Evolutionary conservation across 1,139 yeast species (phyloP).

Genomic region (Sugiyamaella xylanicola): DNA sequence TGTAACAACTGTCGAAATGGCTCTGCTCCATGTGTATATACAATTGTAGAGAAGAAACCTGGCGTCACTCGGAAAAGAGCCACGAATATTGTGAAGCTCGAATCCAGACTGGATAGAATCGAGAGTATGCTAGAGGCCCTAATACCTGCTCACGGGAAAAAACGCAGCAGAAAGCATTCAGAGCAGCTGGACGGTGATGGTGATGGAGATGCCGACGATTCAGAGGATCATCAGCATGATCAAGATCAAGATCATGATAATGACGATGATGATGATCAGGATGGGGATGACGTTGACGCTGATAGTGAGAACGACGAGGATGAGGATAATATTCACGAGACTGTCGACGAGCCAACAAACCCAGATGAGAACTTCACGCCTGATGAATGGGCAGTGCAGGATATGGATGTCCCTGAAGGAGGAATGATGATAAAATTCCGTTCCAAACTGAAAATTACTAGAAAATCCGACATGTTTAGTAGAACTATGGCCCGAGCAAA

Average conservation of each 20-base stretch:
- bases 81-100: slow-evolving; percentile 37
- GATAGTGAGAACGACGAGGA: neutral
- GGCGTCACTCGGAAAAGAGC: slow-evolving; percentile 32
- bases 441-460: slow-evolving; percentile 10
- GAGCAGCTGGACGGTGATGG: slow-evolving; percentile 7
- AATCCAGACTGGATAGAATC: slow-evolving; percentile 39
- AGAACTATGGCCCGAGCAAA: slow-evolving; percentile 28
- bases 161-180: slow-evolving; percentile 9
- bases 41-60: slow-evolving; percentile 37
- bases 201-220: slow-evolving; percentile 17
- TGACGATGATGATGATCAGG: slow-evolving; percentile 5
- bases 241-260: slow-evolving; percentile 19
- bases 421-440: slow-evolving; percentile 23
- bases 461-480: slow-evolving; percentile 26
- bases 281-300: neutral
- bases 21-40: slow-evolving; percentile 40
- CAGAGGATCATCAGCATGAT: slow-evolving; percentile 21
- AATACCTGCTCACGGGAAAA: slow-evolving; percentile 24
- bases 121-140: slow-evolving; percentile 39
- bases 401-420: slow-evolving; percentile 28
- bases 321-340: neutral
- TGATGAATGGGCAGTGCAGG: slow-evolving; percentile 21
- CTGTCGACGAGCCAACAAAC: neutral
- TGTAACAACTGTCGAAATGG: slow-evolving; percentile 62
- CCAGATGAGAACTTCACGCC: slow-evolving; percentile 8